phyloP scores from a whole-genome alignment of 208 protist species.

The Leishmania martiniquensis region DNA sequence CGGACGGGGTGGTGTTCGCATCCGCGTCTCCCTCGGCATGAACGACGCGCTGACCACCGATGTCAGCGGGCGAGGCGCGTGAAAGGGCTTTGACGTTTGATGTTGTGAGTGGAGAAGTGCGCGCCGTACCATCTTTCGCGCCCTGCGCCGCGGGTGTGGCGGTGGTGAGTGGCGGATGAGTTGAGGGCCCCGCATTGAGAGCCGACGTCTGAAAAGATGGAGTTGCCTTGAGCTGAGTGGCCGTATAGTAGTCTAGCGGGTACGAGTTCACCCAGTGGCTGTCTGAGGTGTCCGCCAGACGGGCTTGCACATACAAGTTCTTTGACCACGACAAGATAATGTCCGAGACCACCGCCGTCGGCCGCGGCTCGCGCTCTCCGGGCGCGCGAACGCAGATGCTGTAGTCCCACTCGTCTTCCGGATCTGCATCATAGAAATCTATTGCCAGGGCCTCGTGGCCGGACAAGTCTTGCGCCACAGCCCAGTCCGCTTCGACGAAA shows the following conservation, averaged over 20 bases:
- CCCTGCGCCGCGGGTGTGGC: not conserved
- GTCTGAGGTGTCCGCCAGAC: slow-evolving; percentile 5
- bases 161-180: not conserved
- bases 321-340: slow-evolving; percentile 35
- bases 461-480: slow-evolving; percentile 13
- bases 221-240: too few species aligned
- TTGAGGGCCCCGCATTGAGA: not conserved
- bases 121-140: not conserved
- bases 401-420: slow-evolving; percentile 5
- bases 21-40: not conserved
- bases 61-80: not conserved
- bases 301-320: slow-evolving; percentile 21
- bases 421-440: not conserved
- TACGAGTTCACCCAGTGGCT: slow-evolving; percentile 15
- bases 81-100: not conserved
- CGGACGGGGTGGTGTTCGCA: not conserved
- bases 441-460: slow-evolving; percentile 6
- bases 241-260: slow-evolving; percentile 13
- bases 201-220: not conserved
- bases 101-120: not conserved
- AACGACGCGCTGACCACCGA: not conserved
- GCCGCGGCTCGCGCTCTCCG: not conserved
- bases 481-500: slow-evolving; percentile 10
- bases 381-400: not conserved
- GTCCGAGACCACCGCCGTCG: slow-evolving; percentile 11